These are phyloP conservation scores for Mikania micrantha DNA, from an alignment of 129 eudicot genomes.

Conservation along the genomic window DNA sequence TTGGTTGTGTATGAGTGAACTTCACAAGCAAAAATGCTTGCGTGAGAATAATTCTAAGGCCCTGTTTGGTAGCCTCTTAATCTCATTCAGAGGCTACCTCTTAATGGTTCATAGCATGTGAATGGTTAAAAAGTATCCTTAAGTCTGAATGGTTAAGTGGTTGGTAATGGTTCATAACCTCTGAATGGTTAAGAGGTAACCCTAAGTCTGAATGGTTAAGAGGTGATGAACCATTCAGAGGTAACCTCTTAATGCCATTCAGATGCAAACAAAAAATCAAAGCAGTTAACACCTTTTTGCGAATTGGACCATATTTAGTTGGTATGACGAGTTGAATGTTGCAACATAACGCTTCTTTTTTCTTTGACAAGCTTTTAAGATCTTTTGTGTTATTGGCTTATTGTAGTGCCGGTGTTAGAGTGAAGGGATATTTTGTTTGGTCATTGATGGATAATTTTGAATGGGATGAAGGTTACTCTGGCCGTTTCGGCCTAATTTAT, in stretches of 20 bases:
- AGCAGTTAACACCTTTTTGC: neutral
- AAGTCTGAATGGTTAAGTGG: too few species aligned
- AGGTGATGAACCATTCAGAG: too few species aligned
- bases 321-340: neutral
- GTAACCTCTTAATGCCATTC: too few species aligned
- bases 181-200: too few species aligned
- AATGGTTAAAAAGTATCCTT: too few species aligned
- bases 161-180: too few species aligned
- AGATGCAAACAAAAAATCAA: neutral
- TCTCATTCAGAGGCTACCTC: too few species aligned
- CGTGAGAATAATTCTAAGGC: neutral
- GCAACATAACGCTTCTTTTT: neutral
- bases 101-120: too few species aligned
- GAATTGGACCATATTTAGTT: neutral
- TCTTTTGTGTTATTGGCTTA: neutral
- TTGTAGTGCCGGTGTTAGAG: conserved; percentile 25
- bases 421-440: conserved; percentile 35
- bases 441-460: conserved; percentile 41
- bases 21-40: neutral
- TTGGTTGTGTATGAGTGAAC: neutral
- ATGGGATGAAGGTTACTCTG: conserved; percentile 26
- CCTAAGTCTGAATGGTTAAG: too few species aligned
- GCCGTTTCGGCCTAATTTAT: conserved; percentile 33
- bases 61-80: too few species aligned
- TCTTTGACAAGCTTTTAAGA: neutral